Percentiles rank a stretch among this genome's conserved stretches.
Evolutionary conservation across 1,284 basidiomycete genomes (phyloP).

Genomic region (Mycosarcoma maydis): DNA sequence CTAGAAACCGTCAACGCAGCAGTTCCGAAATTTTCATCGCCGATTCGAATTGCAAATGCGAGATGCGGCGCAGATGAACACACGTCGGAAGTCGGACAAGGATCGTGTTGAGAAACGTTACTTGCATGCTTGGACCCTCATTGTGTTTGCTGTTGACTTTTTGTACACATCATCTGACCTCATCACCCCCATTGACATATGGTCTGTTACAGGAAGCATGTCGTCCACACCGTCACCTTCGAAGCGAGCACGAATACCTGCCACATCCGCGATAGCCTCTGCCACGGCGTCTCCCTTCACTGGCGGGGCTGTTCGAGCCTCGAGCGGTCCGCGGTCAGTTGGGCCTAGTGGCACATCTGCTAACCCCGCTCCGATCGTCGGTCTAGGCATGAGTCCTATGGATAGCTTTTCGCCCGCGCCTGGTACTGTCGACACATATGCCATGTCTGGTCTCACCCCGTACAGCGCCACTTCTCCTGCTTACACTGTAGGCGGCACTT

Average conservation of each 20-base stretch:
- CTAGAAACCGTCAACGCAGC: constrained; percentile 13
- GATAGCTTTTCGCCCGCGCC: constrained; percentile 26
- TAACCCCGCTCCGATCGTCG: neutral
- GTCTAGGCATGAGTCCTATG: constrained; percentile 23
- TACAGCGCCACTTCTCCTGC: constrained; percentile 41
- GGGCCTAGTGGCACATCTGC: constrained; percentile 18
- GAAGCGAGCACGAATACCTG: constrained; percentile 25
- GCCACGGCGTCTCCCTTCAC: constrained; percentile 31
- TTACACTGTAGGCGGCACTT: constrained; percentile 2
- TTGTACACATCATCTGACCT: too few relatives aligned
- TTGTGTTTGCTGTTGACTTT: too few relatives aligned
- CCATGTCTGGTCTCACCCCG: constrained; percentile 18
- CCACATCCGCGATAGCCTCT: constrained; percentile 12
- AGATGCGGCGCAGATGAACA: neutral
- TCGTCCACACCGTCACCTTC: constrained; percentile 38
- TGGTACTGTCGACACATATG: constrained; percentile 1
- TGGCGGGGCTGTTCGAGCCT: neutral
- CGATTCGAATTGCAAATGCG: constrained; percentile 6
- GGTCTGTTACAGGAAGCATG: constrained; percentile 3
- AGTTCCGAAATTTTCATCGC: constrained; percentile 34
- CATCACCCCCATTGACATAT: too few relatives aligned
- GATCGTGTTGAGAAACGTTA: neutral
- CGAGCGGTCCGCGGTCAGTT: constrained; percentile 21
- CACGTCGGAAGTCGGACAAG: neutral
- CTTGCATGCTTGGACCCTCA: constrained; percentile 16